Base-by-base conservation (phyloP, 805 yeast genomes). In the Lipomyces sp. region DNA sequence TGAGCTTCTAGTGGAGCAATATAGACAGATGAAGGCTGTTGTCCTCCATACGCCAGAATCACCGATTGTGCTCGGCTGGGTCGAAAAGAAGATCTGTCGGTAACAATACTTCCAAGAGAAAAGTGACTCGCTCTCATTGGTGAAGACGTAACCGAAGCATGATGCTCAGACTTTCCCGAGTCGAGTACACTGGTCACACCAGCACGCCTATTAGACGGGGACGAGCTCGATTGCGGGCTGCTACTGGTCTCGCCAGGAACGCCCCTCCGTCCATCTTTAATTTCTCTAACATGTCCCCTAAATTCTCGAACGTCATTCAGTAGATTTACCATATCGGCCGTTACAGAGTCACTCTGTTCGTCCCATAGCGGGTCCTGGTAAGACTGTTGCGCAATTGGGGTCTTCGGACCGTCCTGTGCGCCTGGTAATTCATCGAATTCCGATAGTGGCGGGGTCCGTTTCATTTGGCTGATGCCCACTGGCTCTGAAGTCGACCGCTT, bases 11-110 rank as follows among this genome's bases (percentile, higher is more conserved):
- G 13, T 3, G 62, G 51, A 11, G 62, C 50, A 7, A 67, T 67
- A 33, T 67, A 67, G 11, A 67, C 64, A n/a, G 67, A 67, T 48
- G 65, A 64, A 6, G 70, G 68, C 39, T 64, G 70, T 55, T 64
- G 68, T 30, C 70, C 65, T 24, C 64, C 67, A 42, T 51, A 48
- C 18, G 62, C 64, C 63, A 60, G 24, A 8, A 53, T 34, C 35
- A 60, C 63, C n/a, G 63, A 60, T 5, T 51, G 48, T 42, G 48
- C 48, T 42, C 48, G 48, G 48, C 48, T 42, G 1, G 60, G 57
- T 51, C 33, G 37, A 30, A 35, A 32, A 24, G 48, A 42, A 11
- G 48, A 42, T n/a, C 42, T 18, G 29, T 62, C 63, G 30, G 45
- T 50, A 10, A n/a, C 35, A 7, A 63, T 64, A 7, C 62, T 60